Evolutionary conservation across 495 filamentous ascomycete species (phyloP), one percentile per base, ranked within the genome.

Genomic region (Clohesyomyces aquaticus): DNA sequence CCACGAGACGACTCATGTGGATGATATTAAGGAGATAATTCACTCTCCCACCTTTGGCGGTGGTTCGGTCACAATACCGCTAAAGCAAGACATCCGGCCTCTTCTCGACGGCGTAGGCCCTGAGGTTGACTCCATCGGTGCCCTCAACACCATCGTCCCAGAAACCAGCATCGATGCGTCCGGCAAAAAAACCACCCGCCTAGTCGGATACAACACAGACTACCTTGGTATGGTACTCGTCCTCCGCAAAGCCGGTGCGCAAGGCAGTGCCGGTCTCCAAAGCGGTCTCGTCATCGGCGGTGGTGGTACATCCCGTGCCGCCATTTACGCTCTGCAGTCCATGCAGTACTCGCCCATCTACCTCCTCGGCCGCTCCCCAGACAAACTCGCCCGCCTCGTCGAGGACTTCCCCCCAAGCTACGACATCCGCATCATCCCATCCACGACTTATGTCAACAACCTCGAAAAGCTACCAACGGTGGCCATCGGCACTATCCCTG

Each of bases 171-270:
- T 45, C 47, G 68, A 73, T 58, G 68, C 77, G 43, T 74, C 80
- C 11, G 78, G 77, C 11, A 75, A 76, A 29, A 57, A 67, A 10
- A 26, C 59, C 19, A 65, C 69, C 6, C 82, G 77, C 6, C 83
- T 96, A 3, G 73, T 88, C 49, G 94, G 94, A 16, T 88, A 90
- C 71, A 99, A 99, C 78, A 97, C 93, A 21, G 94, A 99, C 79
- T 99, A 93, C 91, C 82, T 85, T 66, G 94, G 94, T 47, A 99
- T 99, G 87, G 84, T 86, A 12, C 82, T 84, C 54, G 87, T 89
- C 2, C 85, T 99, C n/a, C 85, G 86, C 55, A 83, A 85, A 42
- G 86, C 87, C 2, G 89, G 90, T 26, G 77, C 90, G 22, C 77
- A 63, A 46, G 71, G 63, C 55, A 68, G 32, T 68, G 63, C 58